Evolutionary conservation across 2,329 filamentous ascomycete species (phyloP), one percentile per base, ranked within the genome.

Genomic region (Ceratocystis huliohia): DNA sequence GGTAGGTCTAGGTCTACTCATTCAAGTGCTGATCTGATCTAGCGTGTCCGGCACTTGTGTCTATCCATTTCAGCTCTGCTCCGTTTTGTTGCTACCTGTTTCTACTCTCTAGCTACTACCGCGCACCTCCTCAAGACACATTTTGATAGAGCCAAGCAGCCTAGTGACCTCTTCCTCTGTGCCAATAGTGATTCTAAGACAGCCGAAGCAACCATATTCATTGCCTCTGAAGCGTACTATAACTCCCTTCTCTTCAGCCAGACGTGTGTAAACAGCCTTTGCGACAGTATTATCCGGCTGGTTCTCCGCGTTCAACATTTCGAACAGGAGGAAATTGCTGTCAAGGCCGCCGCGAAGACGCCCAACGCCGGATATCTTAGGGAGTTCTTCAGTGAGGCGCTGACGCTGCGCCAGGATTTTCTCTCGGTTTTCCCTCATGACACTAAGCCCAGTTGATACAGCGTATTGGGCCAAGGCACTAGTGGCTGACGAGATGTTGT

Each of bases 201-300:
- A 96, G 0, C 93, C 94, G 53, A 87, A 75, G 74, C 94, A 99
- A 3, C 92, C 93, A 70, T 88, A 80, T 79, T 99, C 94, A 78
- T 92, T 95, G 61, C 94, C 94, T 71, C 94, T 82, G 76, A 97
- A 99, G 65, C 94, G 81, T 3, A 97, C 93, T 5, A 99, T 92
- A 0, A 99, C 93, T 0, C 93, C 91, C 74, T 85, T 87, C 50
- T 85, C 83, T 79, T 96, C 91, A 0, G 94, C 94, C 72, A 99
- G 80, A 37, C 79, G 81, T 77, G 95, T 86, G 75, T 99, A 99
- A 6, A 93, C 88, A 10, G 84, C 84, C 72, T 92, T 75, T 17
- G 94, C 94, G 1, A 84, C 83, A 62, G 80, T 79, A 71, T 96
- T 99, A 73, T 91, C 88, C 0, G 94, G 88, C 73, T 85, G 79